These are phyloP conservation scores for Rhizoctonia solani DNA, from an alignment of 1,284 basidiomycete species.

Conservation along the genomic window DNA sequence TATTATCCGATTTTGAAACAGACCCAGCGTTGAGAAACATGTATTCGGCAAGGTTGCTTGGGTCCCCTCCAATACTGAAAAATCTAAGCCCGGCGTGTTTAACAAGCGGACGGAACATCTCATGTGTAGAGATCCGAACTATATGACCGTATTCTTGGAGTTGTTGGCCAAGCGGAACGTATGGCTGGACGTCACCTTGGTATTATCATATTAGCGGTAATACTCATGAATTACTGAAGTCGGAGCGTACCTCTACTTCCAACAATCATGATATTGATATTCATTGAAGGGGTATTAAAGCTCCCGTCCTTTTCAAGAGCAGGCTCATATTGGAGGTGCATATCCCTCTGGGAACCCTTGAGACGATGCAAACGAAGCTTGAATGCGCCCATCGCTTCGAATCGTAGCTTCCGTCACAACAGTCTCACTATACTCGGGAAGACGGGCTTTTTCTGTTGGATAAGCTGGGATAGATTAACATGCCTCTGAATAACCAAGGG, in stretches of 20 bases:
- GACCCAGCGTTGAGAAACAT: constrained; percentile 62
- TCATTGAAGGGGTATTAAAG: constrained; percentile 51
- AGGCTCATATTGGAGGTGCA: not conserved
- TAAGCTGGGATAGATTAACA: not conserved
- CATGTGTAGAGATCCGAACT: constrained; percentile 67
- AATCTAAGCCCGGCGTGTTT: constrained; percentile 57
- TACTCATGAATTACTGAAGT: not conserved
- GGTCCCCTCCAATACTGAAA: constrained; percentile 61
- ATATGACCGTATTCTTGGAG: constrained; percentile 61
- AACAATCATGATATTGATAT: constrained; percentile 66
- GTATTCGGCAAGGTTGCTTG: constrained; percentile 61
- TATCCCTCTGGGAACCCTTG: not conserved
- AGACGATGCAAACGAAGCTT: not conserved
- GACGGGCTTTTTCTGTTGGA: not conserved
- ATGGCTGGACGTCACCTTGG: constrained; percentile 70
- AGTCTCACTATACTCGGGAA: not conserved
- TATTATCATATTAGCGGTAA: too few relatives aligned
- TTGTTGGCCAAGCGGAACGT: constrained; percentile 61
- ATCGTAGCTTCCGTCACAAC: not conserved
- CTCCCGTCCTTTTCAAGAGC: not conserved
- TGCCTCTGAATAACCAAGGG: not conserved
- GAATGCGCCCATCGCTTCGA: constrained; percentile 3
- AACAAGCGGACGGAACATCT: constrained; percentile 62
- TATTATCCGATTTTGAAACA: constrained; percentile 54
- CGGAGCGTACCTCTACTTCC: constrained; percentile 57